Evolutionary conservation across 352 stramenopile genomes (phyloP), one percentile per base, ranked within the genome.

Genomic region (Phytophthora crassamura): DNA sequence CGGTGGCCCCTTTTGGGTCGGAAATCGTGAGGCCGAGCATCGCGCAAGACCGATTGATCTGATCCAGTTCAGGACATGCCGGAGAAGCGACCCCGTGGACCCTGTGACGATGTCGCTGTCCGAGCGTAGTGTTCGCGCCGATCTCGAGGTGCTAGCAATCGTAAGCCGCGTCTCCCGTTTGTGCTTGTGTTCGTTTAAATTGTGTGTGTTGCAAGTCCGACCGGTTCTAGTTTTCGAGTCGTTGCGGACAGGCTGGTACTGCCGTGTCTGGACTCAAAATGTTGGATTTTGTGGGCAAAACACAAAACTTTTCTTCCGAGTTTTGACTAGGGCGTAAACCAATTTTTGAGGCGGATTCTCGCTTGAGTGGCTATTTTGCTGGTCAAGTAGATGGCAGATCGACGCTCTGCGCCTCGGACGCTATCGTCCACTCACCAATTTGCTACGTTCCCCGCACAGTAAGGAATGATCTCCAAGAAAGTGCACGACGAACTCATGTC

Each of bases 401-500:
- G 43, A 48, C n/a, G 16, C 22, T 39, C 22, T 28, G 40, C 9
- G 15, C 16, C 18, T 12, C 34, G 7, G n/a, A 16, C 14, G 50
- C 3, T 8, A 34, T 33, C 11, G 5, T 33, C 11, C 62, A 69
- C 7, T 69, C 65, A 30, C n/a, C 62, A 65, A 65, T 50, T 40
- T 59, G n/a, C 54, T 12, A 0, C 20, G 39, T 33, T 14, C 39
- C 34, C 22, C 22, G 36, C 49, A 49, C 35, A 50, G 40, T 7
- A 38, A 42, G 14, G 12, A 40, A 69, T 69, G 54, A 69, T 69
- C 55, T 69, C 62, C 32, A 69, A 64, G 62, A 69, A 55, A 59
- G 62, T 69, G 34, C 56, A 69, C 55, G 43, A 70, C 28, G 65
- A 74, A 45, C 39, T 74, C 4, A 60, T 69, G 46, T 55, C 65